Evolutionary conservation across 176 grass and related monocot genomes (phyloP).

Genomic region (Phyllostachys edulis): DNA sequence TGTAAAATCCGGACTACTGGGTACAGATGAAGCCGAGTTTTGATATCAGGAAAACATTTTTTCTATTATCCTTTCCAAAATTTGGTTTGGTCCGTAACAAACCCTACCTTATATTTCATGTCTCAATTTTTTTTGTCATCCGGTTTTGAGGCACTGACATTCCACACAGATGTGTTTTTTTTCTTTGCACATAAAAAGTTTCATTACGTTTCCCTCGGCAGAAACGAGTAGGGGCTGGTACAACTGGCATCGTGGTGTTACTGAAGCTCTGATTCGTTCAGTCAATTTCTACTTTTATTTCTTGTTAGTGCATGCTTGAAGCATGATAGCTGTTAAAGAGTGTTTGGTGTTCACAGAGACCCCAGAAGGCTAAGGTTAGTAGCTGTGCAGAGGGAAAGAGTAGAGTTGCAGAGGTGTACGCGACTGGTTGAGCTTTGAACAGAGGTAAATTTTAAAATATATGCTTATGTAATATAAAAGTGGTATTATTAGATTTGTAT

Average conservation of each 20-base stretch:
- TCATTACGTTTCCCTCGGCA: not conserved
- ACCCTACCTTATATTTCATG: not conserved
- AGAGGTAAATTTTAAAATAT: too few species aligned
- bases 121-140: not conserved
- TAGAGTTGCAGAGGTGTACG: not conserved
- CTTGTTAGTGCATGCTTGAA: not conserved
- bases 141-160: not conserved
- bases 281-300: not conserved
- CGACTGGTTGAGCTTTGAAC: too few species aligned
- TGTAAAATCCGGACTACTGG: too few species aligned
- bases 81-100: too few species aligned
- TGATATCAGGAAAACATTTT: too few species aligned
- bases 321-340: not conserved
- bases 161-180: not conserved
- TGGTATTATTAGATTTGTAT: too few species aligned
- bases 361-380: not conserved
- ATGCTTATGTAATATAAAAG: too few species aligned
- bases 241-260: not conserved
- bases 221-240: not conserved
- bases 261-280: not conserved
- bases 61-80: too few species aligned
- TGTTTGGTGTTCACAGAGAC: not conserved
- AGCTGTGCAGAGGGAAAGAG: slow-evolving; percentile 16
- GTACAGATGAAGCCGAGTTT: too few species aligned
- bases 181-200: not conserved